Conservation (phyloP, 2,329 filamentous ascomycete genomes). For the Sporothrix pallida region DNA sequence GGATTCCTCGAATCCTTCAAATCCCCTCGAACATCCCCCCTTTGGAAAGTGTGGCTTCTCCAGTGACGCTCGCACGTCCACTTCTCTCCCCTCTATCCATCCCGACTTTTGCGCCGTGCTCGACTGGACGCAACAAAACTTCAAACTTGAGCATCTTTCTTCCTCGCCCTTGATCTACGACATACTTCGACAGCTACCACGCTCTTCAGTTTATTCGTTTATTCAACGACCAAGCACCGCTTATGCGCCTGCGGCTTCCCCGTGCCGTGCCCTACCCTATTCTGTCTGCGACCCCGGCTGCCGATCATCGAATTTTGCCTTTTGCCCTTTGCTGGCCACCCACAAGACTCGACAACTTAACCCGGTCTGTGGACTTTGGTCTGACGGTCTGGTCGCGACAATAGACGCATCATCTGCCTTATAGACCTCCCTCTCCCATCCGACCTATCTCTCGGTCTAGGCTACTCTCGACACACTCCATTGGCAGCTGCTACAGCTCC, state of each 20-base stretch:
- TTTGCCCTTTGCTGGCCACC: constrained; percentile 1
- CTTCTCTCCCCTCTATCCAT: constrained; percentile 1
- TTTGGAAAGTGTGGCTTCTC: neutral
- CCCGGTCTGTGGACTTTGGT: constrained; percentile 12
- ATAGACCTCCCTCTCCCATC: neutral
- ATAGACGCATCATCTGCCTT: neutral
- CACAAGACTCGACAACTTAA: constrained; percentile 2
- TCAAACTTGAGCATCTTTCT: neutral
- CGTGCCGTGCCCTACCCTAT: constrained; percentile 12
- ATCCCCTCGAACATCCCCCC: constrained; percentile 3
- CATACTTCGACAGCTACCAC: neutral
- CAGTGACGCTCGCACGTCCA: constrained; percentile 9
- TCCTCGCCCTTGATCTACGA: neutral
- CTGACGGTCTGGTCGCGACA: neutral
- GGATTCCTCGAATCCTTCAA: constrained; percentile 20
- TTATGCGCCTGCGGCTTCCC: constrained; percentile 14
- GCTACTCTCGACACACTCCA: neutral
- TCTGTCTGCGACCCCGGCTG: constrained; percentile 3
- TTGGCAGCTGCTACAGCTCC: neutral
- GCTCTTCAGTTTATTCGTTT: too few relatives aligned
- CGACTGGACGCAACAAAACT: too few relatives aligned
- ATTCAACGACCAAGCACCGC: neutral
- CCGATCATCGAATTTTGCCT: constrained; percentile 27
- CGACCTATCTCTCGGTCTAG: neutral
- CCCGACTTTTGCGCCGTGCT: neutral